Evolutionary conservation across 1,139 yeast genomes (phyloP), one percentile per base, ranked within the genome.

Genomic region (Diutina rugosa): DNA sequence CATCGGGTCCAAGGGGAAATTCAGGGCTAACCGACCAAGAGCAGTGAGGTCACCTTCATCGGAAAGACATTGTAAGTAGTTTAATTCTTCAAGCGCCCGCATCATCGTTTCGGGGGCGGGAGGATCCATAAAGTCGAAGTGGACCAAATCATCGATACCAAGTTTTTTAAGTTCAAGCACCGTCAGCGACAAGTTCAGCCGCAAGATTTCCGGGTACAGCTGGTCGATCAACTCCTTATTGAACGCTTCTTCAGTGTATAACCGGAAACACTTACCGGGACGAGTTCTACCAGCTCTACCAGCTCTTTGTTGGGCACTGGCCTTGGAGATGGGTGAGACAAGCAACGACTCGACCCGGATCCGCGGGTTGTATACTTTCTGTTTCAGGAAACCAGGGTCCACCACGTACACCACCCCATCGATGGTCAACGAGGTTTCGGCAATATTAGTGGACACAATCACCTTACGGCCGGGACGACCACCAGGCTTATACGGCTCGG

Each of bases 91-190:
- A 63, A 93, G 76, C 0, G 99, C 98, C 69, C 98, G 81, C 98
- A 93, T 91, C 99, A 93, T 93, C 8, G 99, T 93, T 71, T 93
- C 99, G 5, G 98, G 98, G 1, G 99, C 98, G n/a, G 99, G 99
- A 8, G 99, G 98, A 67, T 93, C 99, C 97, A 93, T 93, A 66
- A 93, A 93, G 69, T 93, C 99, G 67, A 93, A 93, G 71, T 93
- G 98, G 41, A 93, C 99, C 67, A 93, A 80, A 71, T 93, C 99
- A 67, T 93, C 97, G 62, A 93, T 81, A 26, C 98, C 98, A 59
- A 93, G 79, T 71, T 93, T 93, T 70, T 93, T 93, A 69, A 93
- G 78, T 69, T 93, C 96, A 60, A 93, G 74, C 35, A 93, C 98
- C 0, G 98, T 93, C 49, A 91, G 87, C 21, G 97, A 87, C 65